Conservation (phyloP, 2,329 filamentous ascomycete genomes). For the Magnaporthiopsis rhizophila region DNA sequence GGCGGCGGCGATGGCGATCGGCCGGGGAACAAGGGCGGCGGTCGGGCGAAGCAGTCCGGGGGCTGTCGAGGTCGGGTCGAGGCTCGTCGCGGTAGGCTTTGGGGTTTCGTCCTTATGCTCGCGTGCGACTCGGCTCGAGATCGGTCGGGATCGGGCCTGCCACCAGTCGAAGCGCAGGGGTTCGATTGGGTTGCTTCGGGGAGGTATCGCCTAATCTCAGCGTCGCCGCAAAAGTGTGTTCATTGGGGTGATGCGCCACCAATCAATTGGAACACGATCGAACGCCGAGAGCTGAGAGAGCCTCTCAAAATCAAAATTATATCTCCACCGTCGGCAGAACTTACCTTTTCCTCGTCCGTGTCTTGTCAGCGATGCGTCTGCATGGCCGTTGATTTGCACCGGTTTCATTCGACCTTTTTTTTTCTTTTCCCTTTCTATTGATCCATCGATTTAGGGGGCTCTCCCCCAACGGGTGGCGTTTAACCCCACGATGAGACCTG, state of each 20-base stretch:
- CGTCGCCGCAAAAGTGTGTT: neutral
- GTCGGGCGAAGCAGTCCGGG: neutral
- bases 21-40: neutral
- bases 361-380: neutral
- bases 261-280: neutral
- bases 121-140: neutral
- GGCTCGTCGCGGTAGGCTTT: neutral
- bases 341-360: neutral
- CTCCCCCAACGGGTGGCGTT: neutral
- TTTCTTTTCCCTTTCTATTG: neutral
- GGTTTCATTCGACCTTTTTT: neutral
- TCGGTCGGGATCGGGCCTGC: neutral
- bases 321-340: neutral
- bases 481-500: neutral
- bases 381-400: neutral
- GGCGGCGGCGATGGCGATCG: slow-evolving; percentile 10
- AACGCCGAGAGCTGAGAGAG: too few species aligned
- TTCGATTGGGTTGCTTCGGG: neutral
- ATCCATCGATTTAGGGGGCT: neutral
- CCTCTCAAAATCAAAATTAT: neutral
- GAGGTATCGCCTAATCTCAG: neutral
- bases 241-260: neutral
- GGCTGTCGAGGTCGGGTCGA: neutral
- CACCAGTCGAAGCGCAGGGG: neutral
- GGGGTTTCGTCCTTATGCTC: neutral